Conservation (phyloP, 2,329 filamentous ascomycete genomes). For the Incumbomyces delicatus region DNA sequence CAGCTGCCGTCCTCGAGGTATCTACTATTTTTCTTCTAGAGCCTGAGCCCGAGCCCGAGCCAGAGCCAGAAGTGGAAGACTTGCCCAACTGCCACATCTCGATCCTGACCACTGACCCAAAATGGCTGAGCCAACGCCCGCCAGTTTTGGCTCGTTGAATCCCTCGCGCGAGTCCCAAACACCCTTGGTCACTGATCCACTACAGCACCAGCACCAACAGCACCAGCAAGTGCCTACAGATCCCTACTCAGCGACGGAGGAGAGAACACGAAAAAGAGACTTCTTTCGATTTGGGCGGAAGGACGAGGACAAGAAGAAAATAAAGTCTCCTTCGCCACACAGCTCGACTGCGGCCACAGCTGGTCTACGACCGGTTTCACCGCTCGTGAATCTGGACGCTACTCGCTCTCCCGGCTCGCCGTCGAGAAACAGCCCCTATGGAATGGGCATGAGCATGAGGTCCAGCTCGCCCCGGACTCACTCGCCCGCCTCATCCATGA, state of each 20-base stretch:
- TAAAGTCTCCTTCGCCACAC: conserved; percentile 13
- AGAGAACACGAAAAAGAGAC: conserved; percentile 45
- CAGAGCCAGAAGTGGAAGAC: not conserved
- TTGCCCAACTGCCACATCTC: not conserved
- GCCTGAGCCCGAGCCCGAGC: no score
- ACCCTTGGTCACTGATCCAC: conserved; percentile 11
- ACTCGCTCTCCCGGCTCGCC: conserved; percentile 38
- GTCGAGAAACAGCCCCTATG: conserved; percentile 23
- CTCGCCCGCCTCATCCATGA: conserved; percentile 65
- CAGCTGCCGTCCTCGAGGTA: not conserved
- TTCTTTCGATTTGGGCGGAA: conserved; percentile 56
- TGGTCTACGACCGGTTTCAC: conserved; percentile 22
- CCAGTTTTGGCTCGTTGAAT: not conserved
- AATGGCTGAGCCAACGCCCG: not conserved
- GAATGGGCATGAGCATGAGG: conserved; percentile 51
- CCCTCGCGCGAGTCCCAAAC: conserved; percentile 10
- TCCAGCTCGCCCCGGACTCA: conserved; percentile 64
- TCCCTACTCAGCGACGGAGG: conserved; percentile 3
- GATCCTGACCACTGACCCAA: not conserved
- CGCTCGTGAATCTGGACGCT: conserved; percentile 26
- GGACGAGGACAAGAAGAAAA: conserved; percentile 29
- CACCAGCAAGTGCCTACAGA: not conserved
- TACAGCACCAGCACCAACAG: conserved; percentile 1
- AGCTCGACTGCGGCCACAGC: conserved; percentile 19
- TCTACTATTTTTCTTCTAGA: no score